Conservation (phyloP, 2,329 filamentous ascomycete genomes). For the Emmonsia crescens region DNA sequence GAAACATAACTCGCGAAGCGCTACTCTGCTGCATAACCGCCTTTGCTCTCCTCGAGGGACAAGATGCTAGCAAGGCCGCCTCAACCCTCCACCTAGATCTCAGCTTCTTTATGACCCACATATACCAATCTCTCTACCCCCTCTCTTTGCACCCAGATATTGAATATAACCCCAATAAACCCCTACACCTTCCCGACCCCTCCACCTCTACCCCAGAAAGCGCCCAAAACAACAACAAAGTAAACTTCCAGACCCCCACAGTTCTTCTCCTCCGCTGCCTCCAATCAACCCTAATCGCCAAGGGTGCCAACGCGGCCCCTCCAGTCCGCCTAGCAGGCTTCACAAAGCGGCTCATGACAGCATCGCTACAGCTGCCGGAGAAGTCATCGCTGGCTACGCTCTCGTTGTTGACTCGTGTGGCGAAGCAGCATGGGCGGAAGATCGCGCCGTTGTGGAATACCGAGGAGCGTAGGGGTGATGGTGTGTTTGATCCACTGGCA, state of each 20-base stretch:
- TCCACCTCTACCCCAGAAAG: conserved; percentile 29
- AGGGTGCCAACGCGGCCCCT: conserved; percentile 61
- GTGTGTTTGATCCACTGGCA: conserved; percentile 64
- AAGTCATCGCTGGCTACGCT: conserved; percentile 75
- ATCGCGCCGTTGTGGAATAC: conserved; percentile 84
- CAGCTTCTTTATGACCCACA: conserved; percentile 87
- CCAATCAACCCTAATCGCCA: conserved; percentile 69
- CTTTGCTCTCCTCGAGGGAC: conserved; percentile 88
- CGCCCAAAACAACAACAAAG: conserved; percentile 43
- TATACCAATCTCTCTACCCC: conserved; percentile 74
- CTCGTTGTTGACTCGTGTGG: conserved; percentile 64
- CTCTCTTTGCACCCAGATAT: conserved; percentile 75
- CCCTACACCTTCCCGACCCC: conserved; percentile 59
- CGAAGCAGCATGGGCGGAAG: conserved; percentile 71
- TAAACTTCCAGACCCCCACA: conserved; percentile 92
- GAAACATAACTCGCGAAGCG: conserved; percentile 74
- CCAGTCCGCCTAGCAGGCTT: conserved; percentile 83
- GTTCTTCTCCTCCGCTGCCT: conserved; percentile 83
- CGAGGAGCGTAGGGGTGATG: conserved; percentile 85
- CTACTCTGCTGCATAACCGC: conserved; percentile 93
- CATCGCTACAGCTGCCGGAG: conserved; percentile 76
- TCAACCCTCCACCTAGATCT: conserved; percentile 77
- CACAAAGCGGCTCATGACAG: conserved; percentile 76
- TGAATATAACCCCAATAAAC: conserved; percentile 63
- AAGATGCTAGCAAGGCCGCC: conserved; percentile 79